Percentiles rank a stretch among this genome's conserved stretches.
phyloP scores from a whole-genome alignment of 192 early-diverging fungal genomes.

The Coemansia sp. region DNA sequence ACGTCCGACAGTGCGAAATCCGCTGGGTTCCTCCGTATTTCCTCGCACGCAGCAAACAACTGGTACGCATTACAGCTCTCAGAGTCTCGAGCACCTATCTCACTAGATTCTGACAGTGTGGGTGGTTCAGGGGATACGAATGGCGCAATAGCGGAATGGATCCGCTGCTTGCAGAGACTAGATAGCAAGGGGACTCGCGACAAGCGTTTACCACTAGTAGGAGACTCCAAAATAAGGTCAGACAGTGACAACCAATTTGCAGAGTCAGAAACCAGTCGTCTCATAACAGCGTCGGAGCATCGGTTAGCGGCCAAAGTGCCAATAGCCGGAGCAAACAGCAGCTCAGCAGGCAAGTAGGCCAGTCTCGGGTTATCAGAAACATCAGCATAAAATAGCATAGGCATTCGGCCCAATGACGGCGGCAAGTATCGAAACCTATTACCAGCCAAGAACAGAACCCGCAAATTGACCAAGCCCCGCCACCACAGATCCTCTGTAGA shows the following conservation, averaged over 20 bases:
- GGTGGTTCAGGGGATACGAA: not conserved
- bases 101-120: not conserved
- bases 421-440: constrained; percentile 36
- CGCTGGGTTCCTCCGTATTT: constrained; percentile 20
- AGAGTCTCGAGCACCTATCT: not conserved
- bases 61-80: not conserved
- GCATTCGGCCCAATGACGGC: constrained; percentile 30
- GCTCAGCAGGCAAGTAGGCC: constrained; percentile 24
- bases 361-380: constrained; percentile 36
- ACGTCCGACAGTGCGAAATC: constrained; percentile 21
- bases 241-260: not conserved
- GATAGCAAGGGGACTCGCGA: constrained; percentile 18
- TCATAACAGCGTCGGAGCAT: constrained; percentile 10
- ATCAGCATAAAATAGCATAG: constrained; percentile 42
- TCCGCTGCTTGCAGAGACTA: constrained; percentile 15
- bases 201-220: not conserved
- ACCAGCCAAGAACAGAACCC: constrained; percentile 37
- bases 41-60: constrained; percentile 17
- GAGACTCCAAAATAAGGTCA: not conserved
- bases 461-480: constrained; percentile 19
- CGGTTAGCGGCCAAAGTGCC: constrained; percentile 35
- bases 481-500: constrained; percentile 15
- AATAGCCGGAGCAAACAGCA: constrained; percentile 24
- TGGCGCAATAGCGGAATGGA: constrained; percentile 7
- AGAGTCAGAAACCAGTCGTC: not conserved